A percentile compares a stretch with the other conserved stretches of the same genome.
These are phyloP conservation scores for Fusarium sarcochroum DNA, from an alignment of 2,329 filamentous ascomycete species.

Conservation along the genomic window DNA sequence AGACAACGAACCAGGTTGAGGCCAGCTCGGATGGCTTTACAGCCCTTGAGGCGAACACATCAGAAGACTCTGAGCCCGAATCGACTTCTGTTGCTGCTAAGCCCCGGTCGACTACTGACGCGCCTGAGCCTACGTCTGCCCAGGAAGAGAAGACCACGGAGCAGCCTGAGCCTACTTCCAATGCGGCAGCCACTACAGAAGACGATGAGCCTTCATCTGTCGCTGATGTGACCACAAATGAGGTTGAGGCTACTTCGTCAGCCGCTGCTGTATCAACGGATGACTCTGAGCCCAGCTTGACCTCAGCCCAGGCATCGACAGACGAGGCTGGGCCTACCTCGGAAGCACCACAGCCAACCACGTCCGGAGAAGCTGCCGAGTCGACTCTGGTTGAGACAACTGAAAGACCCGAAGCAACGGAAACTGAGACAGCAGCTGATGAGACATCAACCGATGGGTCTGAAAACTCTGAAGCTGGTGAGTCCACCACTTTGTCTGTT, in stretches of 20 bases:
- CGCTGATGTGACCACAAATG: slow-evolving; percentile 8
- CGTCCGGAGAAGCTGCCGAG: slow-evolving; percentile 17
- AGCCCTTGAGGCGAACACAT: slow-evolving; percentile 26
- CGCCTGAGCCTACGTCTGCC: slow-evolving; percentile 6
- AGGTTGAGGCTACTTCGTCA: slow-evolving; percentile 4
- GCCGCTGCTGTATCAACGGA: slow-evolving; percentile 3
- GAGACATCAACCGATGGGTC: slow-evolving; percentile 37
- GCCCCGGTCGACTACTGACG: slow-evolving; percentile 16
- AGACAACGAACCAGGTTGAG: slow-evolving; percentile 47
- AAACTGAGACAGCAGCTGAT: slow-evolving; percentile 33
- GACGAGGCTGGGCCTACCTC: slow-evolving; percentile 15
- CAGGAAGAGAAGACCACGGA: slow-evolving; percentile 2
- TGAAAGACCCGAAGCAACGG: slow-evolving; percentile 15
- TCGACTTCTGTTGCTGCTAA: slow-evolving; percentile 11
- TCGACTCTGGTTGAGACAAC: slow-evolving; percentile 13
- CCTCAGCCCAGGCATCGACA: neutral
- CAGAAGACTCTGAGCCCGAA: slow-evolving; percentile 17
- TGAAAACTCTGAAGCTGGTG: slow-evolving; percentile 39
- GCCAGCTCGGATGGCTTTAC: slow-evolving; percentile 44
- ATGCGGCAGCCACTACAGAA: slow-evolving; percentile 6
- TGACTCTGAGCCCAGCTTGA: slow-evolving; percentile 7
- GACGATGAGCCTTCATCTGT: slow-evolving; percentile 4
- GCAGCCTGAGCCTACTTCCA: slow-evolving; percentile 22
- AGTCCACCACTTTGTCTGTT: slow-evolving; percentile 27
- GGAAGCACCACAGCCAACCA: slow-evolving; percentile 24